Conservation (phyloP, 768 basidiomycete species). For the Boletellus emodensis region DNA sequence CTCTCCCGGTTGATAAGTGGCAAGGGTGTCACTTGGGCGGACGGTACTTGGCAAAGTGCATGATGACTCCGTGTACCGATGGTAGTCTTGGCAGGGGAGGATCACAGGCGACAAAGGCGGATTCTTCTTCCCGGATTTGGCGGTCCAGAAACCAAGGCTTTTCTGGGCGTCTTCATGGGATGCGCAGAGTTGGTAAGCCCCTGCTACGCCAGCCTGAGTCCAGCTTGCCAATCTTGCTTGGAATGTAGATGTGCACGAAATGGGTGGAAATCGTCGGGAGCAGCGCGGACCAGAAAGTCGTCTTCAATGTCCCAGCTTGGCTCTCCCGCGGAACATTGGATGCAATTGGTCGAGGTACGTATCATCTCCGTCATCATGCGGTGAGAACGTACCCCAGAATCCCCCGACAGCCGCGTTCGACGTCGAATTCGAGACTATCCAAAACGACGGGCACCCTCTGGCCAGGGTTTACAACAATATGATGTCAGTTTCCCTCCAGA, state of each 20-base stretch:
- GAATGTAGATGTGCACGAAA: slow-evolving; percentile 21
- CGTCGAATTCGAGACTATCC: slow-evolving; percentile 34
- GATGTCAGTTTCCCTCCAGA: slow-evolving; percentile 4
- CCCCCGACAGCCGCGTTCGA: slow-evolving; percentile 42
- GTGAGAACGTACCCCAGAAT: background rate
- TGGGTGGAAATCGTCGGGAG: slow-evolving; percentile 19
- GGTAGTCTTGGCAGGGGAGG: slow-evolving; percentile 28
- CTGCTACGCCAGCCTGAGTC: background rate
- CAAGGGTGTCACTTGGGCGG: slow-evolving; percentile 37
- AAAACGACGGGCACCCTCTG: slow-evolving; percentile 12
- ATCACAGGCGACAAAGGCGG: slow-evolving; percentile 51
- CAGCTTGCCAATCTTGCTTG: background rate
- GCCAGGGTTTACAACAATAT: slow-evolving; percentile 9
- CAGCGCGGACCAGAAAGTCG: slow-evolving; percentile 7
- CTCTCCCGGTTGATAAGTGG: slow-evolving; percentile 23
- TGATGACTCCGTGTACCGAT: slow-evolving; percentile 10
- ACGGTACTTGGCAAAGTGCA: slow-evolving; percentile 26
- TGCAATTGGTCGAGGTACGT: slow-evolving; percentile 45
- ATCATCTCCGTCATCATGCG: background rate
- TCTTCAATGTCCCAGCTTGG: slow-evolving; percentile 27
- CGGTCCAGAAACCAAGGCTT: slow-evolving; percentile 46
- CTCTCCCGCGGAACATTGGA: slow-evolving; percentile 45
- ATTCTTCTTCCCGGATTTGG: slow-evolving; percentile 57
- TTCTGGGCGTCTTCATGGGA: slow-evolving; percentile 45
- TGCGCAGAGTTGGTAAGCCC: slow-evolving; percentile 25